A percentile compares a stretch with the other conserved stretches of the same genome.
phyloP scores from a whole-genome alignment of 2,329 filamentous ascomycete genomes.

The Penicillium expansum region DNA sequence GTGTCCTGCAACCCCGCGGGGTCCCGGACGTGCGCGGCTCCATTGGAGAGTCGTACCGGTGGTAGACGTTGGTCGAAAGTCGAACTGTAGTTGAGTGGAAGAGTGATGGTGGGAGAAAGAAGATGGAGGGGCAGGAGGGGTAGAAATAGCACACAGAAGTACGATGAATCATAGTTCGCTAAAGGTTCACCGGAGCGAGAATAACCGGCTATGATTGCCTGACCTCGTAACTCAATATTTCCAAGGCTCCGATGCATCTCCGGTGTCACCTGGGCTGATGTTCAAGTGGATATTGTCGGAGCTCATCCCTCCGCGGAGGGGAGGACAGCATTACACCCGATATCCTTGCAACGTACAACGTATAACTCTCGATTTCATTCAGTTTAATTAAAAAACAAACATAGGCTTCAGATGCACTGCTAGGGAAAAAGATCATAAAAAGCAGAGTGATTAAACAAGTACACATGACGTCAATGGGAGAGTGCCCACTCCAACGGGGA shows the following conservation, averaged over 20 bases:
- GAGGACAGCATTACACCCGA: background rate
- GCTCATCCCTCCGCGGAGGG: background rate
- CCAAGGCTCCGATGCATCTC: background rate
- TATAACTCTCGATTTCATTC: background rate
- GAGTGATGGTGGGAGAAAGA: conserved; percentile 1
- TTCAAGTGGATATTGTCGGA: background rate
- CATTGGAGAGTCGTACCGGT: conserved; percentile 35
- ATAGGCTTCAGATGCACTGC: conserved; percentile 23
- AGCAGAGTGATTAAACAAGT: conserved; percentile 16
- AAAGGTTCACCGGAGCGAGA: conserved; percentile 16
- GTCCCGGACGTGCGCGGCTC: conserved; percentile 27
- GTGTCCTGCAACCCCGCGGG: conserved; percentile 9
- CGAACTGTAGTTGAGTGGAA: background rate
- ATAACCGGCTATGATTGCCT: conserved; percentile 10
- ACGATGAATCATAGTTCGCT: background rate
- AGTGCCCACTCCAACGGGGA: background rate
- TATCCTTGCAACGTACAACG: background rate
- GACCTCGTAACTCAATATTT: conserved; percentile 11
- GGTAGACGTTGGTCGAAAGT: conserved; percentile 5
- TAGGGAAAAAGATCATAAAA: conserved; percentile 2
- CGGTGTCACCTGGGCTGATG: background rate
- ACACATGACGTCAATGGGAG: conserved; percentile 8
- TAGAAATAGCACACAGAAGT: conserved; percentile 16
- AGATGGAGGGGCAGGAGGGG: conserved; percentile 15
- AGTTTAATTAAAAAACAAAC: background rate